Percentiles rank a stretch among this genome's conserved stretches.
These are phyloP conservation scores for Fomitopsis pulvina DNA, from an alignment of 768 basidiomycete genomes.

Conservation along the genomic window DNA sequence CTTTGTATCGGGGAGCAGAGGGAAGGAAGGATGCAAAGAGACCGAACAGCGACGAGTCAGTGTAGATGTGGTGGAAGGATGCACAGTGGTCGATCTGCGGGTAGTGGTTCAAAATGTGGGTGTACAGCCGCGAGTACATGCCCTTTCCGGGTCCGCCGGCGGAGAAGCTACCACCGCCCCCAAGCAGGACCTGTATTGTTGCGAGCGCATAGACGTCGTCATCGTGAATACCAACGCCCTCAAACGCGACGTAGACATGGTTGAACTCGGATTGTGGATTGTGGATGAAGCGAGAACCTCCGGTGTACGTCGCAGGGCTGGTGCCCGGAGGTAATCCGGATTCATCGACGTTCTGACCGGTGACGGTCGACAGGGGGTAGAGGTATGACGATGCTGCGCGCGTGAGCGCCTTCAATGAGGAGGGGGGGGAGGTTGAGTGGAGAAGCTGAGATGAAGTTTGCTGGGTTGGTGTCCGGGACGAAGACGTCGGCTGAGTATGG, in stretches of 20 bases:
- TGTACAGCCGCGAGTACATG: conserved; percentile 97
- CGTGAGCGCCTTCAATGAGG: conserved; percentile 59
- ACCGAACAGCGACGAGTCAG: conserved; percentile 90
- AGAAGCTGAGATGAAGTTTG: conserved; percentile 54
- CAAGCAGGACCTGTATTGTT: conserved; percentile 90
- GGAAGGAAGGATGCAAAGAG: conserved; percentile 83
- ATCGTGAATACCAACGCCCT: conserved; percentile 86
- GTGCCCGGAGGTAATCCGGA: conserved; percentile 25
- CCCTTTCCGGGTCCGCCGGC: conserved; percentile 98
- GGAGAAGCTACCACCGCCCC: conserved; percentile 95
- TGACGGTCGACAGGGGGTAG: conserved; percentile 31
- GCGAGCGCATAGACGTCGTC: conserved; percentile 91
- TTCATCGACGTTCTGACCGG: conserved; percentile 18
- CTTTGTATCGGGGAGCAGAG: conserved; percentile 39
- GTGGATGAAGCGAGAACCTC: conserved; percentile 70
- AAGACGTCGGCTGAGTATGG: conserved; percentile 21
- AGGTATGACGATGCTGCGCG: conserved; percentile 74
- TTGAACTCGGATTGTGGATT: conserved; percentile 68
- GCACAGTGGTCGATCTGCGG: conserved; percentile 92
- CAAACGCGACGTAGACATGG: conserved; percentile 89
- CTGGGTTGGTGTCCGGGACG: conserved; percentile 13
- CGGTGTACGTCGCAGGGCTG: conserved; percentile 59
- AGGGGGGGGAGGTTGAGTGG: conserved; percentile 38
- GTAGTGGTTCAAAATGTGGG: conserved; percentile 92
- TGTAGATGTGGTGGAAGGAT: conserved; percentile 96